Conservation (phyloP, 371 early-diverging fungal genomes). For the Umbelopsis sp. region DNA sequence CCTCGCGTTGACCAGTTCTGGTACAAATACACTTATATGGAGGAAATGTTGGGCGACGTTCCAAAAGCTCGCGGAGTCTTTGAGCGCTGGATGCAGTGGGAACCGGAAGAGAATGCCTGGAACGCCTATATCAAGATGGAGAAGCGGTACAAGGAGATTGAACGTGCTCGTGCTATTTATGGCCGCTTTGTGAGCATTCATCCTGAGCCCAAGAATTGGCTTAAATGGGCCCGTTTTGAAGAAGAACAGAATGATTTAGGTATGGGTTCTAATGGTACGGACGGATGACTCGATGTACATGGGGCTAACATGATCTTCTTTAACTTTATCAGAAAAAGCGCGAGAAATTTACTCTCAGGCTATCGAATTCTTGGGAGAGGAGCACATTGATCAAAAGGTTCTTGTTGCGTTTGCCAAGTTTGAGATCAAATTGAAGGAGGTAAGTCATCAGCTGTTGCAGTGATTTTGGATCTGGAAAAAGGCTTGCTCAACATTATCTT, state of each 20-base stretch:
- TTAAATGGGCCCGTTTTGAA: constrained; percentile 95
- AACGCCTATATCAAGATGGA: constrained; percentile 94
- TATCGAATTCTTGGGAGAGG: constrained; percentile 88
- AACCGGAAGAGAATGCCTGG: constrained; percentile 93
- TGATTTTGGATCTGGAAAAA: too few species aligned
- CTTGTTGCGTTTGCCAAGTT: constrained; percentile 95
- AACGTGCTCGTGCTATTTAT: constrained; percentile 81
- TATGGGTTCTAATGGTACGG: constrained; percentile 19
- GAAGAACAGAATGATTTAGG: constrained; percentile 77
- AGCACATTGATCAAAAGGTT: constrained; percentile 87
- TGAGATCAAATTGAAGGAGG: constrained; percentile 88
- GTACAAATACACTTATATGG: constrained; percentile 98
- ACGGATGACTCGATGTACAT: too few species aligned
- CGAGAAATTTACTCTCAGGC: constrained; percentile 87
- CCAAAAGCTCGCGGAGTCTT: constrained; percentile 91
- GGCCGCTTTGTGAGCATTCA: constrained; percentile 88
- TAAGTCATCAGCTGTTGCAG: constrained; percentile 21
- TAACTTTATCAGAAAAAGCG: constrained; percentile 61
- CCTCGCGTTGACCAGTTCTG: constrained; percentile 97
- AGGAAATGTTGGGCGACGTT: constrained; percentile 92
- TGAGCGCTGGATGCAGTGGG: constrained; percentile 99
- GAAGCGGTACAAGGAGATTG: constrained; percentile 82
- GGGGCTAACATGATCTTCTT: too few species aligned
- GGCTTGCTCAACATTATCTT: background rate
- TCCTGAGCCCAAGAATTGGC: constrained; percentile 95